phyloP scores from a whole-genome alignment of 2,329 filamentous ascomycete species.

The Bipolaris oryzae region DNA sequence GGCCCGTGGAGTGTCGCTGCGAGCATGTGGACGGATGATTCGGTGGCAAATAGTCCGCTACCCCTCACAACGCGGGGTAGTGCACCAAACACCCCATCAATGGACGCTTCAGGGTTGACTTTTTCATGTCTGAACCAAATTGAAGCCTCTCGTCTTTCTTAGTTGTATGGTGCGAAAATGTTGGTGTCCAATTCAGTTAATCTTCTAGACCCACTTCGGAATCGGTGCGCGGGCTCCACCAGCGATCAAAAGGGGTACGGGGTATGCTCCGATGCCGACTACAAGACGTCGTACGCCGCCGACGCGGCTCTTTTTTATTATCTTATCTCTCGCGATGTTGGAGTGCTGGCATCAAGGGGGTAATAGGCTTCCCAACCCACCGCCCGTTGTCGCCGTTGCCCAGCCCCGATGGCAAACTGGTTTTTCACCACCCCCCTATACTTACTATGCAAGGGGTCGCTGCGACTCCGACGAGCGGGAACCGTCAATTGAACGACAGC shows the following conservation, averaged over 20 bases:
- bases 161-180: constrained; percentile 5
- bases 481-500: not conserved
- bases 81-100: constrained; percentile 1
- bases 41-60: constrained; percentile 26
- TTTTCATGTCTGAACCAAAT: not conserved
- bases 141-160: not conserved
- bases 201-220: not conserved
- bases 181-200: not conserved
- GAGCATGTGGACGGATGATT: constrained; percentile 31
- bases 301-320: not conserved
- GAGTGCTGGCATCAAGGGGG: not conserved
- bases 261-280: not conserved
- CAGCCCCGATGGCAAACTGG: not conserved
- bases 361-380: not conserved
- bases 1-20: constrained; percentile 15
- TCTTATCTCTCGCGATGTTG: not conserved
- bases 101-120: not conserved
- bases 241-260: not conserved
- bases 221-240: not conserved
- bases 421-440: not conserved
- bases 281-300: not conserved
- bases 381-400: not conserved
- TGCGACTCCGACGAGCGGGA: not conserved
- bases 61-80: constrained; percentile 19
- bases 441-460: constrained; percentile 1